Percentiles rank a stretch among this genome's conserved stretches.
Evolutionary conservation across 2,329 filamentous ascomycete species (phyloP).

Genomic region (Cytospora piceae): DNA sequence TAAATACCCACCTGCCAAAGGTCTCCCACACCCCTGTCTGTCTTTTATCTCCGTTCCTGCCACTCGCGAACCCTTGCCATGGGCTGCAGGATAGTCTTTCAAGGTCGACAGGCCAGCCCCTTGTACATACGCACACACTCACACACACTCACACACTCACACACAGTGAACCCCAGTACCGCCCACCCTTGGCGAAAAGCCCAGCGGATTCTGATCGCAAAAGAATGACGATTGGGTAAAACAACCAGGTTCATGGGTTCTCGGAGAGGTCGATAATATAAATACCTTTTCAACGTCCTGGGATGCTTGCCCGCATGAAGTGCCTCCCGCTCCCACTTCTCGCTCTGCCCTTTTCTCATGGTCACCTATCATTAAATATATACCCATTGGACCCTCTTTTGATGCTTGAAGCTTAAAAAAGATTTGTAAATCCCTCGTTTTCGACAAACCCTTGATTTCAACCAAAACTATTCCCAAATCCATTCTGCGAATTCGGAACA

Average conservation of each 20-base stretch:
- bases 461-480: constrained; percentile 3
- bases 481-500: not conserved
- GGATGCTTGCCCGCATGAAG: constrained; percentile 20
- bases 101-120: constrained; percentile 18
- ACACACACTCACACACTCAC: not conserved
- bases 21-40: constrained; percentile 6
- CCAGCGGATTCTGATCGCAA: constrained; percentile 17
- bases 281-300: constrained; percentile 24
- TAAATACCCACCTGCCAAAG: constrained; percentile 16
- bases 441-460: constrained; percentile 5
- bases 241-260: constrained; percentile 23
- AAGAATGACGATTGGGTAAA: constrained; percentile 22
- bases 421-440: constrained; percentile 13
- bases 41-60: constrained; percentile 21
- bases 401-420: constrained; percentile 24
- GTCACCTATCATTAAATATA: constrained; percentile 15
- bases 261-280: constrained; percentile 18
- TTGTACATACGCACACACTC: not conserved
- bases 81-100: constrained; percentile 16
- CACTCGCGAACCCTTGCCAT: constrained; percentile 17
- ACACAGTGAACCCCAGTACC: constrained; percentile 9
- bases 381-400: constrained; percentile 20
- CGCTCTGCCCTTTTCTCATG: constrained; percentile 13
- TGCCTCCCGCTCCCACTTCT: constrained; percentile 18
- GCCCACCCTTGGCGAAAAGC: constrained; percentile 18